phyloP scores from a whole-genome alignment of 2,329 filamentous ascomycete genomes.

The Zasmidium angulare region DNA sequence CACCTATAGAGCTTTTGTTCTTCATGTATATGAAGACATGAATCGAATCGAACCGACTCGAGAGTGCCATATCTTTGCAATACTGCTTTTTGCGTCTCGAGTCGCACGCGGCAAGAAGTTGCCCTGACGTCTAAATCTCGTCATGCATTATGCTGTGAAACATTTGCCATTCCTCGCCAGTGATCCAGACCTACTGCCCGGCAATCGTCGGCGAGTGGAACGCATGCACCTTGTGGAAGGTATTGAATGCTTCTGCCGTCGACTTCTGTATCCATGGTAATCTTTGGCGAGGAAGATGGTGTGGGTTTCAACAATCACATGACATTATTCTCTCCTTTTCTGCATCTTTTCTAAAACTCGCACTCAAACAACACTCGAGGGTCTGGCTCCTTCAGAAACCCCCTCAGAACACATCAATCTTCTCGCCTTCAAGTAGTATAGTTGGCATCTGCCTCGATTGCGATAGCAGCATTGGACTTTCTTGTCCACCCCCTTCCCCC shows the following conservation, averaged over 20 bases:
- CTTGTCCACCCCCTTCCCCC: too few relatives aligned
- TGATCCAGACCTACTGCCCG: neutral
- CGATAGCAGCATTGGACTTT: too few relatives aligned
- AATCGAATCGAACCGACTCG: neutral
- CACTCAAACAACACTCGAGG: neutral
- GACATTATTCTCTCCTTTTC: neutral
- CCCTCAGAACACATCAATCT: too few relatives aligned
- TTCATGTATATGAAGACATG: neutral
- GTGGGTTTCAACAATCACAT: neutral
- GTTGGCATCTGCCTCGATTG: too few relatives aligned
- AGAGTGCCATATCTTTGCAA: neutral
- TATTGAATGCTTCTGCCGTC: too few relatives aligned
- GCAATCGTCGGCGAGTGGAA: too few relatives aligned
- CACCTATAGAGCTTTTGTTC: neutral
- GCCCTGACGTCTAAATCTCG: neutral
- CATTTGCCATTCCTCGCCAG: neutral
- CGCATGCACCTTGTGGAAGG: too few relatives aligned
- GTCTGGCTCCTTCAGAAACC: too few relatives aligned
- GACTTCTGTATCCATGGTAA: too few relatives aligned
- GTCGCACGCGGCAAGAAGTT: neutral
- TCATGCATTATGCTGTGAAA: neutral
- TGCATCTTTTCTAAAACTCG: too few relatives aligned
- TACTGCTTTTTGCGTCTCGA: neutral
- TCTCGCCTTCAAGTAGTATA: too few relatives aligned
- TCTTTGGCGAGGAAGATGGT: too few relatives aligned